Base-by-base conservation (phyloP, 2,329 filamentous ascomycete species). In the Epichloe hybrida region DNA sequence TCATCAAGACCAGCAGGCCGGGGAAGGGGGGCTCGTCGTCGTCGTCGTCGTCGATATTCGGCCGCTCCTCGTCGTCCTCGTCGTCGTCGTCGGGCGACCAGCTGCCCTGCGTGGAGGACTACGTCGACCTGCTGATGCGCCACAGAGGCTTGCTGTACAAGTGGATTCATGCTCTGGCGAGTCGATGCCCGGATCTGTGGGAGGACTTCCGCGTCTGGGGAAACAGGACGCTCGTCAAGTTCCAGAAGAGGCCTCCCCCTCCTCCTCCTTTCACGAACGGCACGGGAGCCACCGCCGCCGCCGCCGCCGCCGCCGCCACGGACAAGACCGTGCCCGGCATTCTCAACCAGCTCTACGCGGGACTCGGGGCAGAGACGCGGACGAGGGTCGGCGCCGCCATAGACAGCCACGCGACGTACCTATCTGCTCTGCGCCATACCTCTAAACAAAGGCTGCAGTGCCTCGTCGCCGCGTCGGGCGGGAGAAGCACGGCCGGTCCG, bases 81-180 rank as follows among this genome's bases (percentile, higher is more conserved):
- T 17, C 21, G 21, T 21, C 41, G 1, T 37, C 41, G 1, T 17
- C 35, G 15, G 34, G 54, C 23, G 48, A 57, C 45, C 57, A 48
- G n/a, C 58, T 68, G 42, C 79, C 84, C 0, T 80, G 76, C 0
- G 83, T 89, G 0, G 80, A 86, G 55, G 85, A 90, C 58, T 91
- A 83, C 55, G 81, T 88, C 8, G 66, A 73, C 13, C 66, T 91
- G 1, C 66, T 90, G 13, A 75, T 76, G 55, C 77, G 78, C 50
- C 83, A 90, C 58, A 75, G 80, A 38, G 69, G 71, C 1, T 72
- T 81, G 2, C 67, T 80, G 44, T 87, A 88, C 66, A 79, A 75
- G 48, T 90, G 86, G 70, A 62, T 89, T 3, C 84, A 89, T 56
- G 79, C 84, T 50, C 71, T 87, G 9, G 78, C 78, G 4, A 78